phyloP scores from a whole-genome alignment of 768 basidiomycete species.

The Dioszegia aurantiaca region DNA sequence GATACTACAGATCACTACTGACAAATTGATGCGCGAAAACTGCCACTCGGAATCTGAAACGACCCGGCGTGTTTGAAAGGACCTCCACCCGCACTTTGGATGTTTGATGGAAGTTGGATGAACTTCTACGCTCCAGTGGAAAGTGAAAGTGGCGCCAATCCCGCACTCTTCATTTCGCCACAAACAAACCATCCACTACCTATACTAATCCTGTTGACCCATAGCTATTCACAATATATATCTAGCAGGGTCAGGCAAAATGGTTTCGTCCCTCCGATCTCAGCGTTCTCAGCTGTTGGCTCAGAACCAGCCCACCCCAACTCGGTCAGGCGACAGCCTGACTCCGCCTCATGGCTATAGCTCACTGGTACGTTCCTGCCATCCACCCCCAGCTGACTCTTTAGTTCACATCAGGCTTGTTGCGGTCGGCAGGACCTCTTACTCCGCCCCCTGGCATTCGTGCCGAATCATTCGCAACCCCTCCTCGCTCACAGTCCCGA shows the following conservation, averaged over 20 bases:
- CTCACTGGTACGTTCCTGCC: constrained; percentile 28
- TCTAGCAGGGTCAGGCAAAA: neutral
- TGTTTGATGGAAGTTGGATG: neutral
- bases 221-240: neutral
- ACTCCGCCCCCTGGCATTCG: constrained; percentile 1
- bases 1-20: too few relatives aligned
- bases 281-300: neutral
- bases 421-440: constrained; percentile 4
- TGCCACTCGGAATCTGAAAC: too few relatives aligned
- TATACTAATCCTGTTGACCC: neutral
- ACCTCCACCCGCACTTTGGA: neutral
- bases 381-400: constrained; percentile 20
- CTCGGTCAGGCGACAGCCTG: constrained; percentile 30
- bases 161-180: neutral
- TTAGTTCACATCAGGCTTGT: constrained; percentile 22
- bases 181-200: neutral
- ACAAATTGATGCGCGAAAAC: too few relatives aligned
- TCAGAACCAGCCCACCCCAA: too few relatives aligned
- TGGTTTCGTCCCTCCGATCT: neutral
- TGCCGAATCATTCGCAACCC: neutral
- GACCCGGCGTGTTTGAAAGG: neutral
- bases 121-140: constrained; percentile 9
- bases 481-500: neutral
- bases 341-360: constrained; percentile 33
- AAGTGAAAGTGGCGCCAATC: too few relatives aligned